A percentile compares a stretch with the other conserved stretches of the same genome.
Evolutionary conservation across 1,284 basidiomycete genomes (phyloP).

Genomic region (Cystobasidium slooffiae): DNA sequence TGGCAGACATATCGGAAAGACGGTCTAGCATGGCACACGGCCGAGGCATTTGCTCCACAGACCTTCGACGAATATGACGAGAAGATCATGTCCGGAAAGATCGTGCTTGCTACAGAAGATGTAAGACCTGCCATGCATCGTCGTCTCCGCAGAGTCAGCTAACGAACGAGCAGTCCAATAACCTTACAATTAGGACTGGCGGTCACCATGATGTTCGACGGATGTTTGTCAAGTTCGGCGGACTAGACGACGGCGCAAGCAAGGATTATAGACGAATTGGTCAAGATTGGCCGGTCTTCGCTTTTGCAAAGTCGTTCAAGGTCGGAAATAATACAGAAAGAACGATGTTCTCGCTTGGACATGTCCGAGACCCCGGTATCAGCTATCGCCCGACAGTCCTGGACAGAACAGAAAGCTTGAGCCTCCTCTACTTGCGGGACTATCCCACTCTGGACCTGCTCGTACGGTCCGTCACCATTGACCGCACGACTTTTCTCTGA

Average conservation of each 20-base stretch:
- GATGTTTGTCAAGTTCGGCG: conserved; percentile 12
- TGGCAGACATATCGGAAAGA: conserved; percentile 9
- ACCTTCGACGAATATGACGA: conserved; percentile 20
- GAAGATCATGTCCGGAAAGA: conserved; percentile 19
- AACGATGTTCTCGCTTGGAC: conserved; percentile 1
- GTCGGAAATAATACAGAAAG: not conserved
- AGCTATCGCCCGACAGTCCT: conserved; percentile 16
- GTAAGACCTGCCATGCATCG: not conserved
- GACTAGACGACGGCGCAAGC: conserved; percentile 1
- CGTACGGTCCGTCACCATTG: not conserved
- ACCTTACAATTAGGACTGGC: conserved; percentile 6
- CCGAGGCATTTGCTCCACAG: conserved; percentile 11
- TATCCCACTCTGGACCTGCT: not conserved
- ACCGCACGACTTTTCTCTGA: not conserved
- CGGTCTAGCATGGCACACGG: conserved; percentile 5
- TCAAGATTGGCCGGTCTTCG: conserved; percentile 18
- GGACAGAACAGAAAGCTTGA: not conserved
- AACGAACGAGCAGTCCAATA: not conserved
- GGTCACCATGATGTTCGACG: not conserved
- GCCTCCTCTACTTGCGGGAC: conserved; percentile 6
- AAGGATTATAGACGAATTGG: conserved; percentile 12
- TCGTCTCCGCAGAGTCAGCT: not conserved
- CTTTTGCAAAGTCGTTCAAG: conserved; percentile 6
- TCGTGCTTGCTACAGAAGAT: conserved; percentile 2
- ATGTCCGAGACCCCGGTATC: conserved; percentile 23